Evolutionary conservation across 2,329 filamentous ascomycete genomes (phyloP).

Genomic region (Beauveria brongniartii): DNA sequence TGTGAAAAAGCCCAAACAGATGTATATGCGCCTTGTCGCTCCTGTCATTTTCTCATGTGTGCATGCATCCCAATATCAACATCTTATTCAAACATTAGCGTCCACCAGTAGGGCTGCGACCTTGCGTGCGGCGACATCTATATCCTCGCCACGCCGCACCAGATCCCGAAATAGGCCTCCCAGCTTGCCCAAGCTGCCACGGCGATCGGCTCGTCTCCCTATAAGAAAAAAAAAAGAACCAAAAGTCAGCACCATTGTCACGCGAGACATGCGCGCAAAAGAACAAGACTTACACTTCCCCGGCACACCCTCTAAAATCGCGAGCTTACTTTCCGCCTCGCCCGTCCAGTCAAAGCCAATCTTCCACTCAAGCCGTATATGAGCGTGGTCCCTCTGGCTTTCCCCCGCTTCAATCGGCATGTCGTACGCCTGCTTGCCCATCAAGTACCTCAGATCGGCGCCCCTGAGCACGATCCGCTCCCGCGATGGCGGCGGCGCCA

Average conservation of each 20-base stretch:
- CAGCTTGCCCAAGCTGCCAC: slow-evolving; percentile 48
- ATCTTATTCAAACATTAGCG: neutral
- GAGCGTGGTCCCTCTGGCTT: slow-evolving; percentile 27
- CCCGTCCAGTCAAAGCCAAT: slow-evolving; percentile 66
- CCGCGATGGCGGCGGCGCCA: slow-evolving; percentile 11
- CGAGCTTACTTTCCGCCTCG: slow-evolving; percentile 54
- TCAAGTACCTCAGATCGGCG: slow-evolving; percentile 42
- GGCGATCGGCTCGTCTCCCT: slow-evolving; percentile 54
- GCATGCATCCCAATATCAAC: neutral
- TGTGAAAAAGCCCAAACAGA: slow-evolving; percentile 16
- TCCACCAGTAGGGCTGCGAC: slow-evolving; percentile 49
- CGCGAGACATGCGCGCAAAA: neutral
- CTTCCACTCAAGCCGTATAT: slow-evolving; percentile 51
- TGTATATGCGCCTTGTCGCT: slow-evolving; percentile 3
- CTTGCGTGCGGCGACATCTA: slow-evolving; percentile 47
- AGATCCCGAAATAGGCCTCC: slow-evolving; percentile 53
- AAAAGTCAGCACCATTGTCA: slow-evolving; percentile 7
- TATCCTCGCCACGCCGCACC: slow-evolving; percentile 45
- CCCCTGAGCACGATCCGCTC: slow-evolving; percentile 12
- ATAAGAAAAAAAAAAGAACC: slow-evolving; percentile 6
- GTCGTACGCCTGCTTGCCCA: slow-evolving; percentile 44
- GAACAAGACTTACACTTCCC: slow-evolving; percentile 49
- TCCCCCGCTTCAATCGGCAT: slow-evolving; percentile 29
- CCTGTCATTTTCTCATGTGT: slow-evolving; percentile 6
- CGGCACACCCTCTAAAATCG: slow-evolving; percentile 48